phyloP scores from a whole-genome alignment of 2,329 filamentous ascomycete genomes.

The Aspergillus oerlinghausenensis region DNA sequence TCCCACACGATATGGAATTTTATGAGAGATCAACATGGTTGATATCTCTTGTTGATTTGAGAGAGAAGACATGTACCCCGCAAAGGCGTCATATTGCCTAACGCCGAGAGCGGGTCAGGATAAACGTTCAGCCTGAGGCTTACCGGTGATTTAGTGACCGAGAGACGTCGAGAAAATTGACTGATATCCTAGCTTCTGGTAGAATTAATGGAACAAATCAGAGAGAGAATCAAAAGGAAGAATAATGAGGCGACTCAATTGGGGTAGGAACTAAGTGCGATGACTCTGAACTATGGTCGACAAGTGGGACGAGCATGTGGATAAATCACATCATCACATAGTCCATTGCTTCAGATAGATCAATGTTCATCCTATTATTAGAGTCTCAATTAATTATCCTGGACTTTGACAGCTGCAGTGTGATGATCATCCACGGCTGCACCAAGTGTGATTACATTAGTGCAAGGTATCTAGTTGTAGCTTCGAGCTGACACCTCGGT shows the following conservation, averaged over 20 bases:
- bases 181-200: neutral
- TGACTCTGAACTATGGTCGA: neutral
- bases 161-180: too few species aligned
- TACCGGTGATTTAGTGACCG: neutral
- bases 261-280: neutral
- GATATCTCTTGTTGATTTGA: neutral
- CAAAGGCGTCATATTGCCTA: neutral
- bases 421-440: neutral
- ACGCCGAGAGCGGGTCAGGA: neutral
- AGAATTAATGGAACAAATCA: neutral
- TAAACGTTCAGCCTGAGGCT: neutral
- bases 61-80: neutral
- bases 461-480: neutral
- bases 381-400: neutral
- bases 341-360: constrained; percentile 9
- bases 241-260: neutral
- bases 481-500: neutral
- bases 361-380: neutral
- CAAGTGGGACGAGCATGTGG: neutral
- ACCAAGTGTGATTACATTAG: neutral
- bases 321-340: constrained; percentile 16
- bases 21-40: constrained; percentile 19
- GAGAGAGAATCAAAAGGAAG: neutral
- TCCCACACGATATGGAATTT: neutral
- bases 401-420: neutral